Evolutionary conservation across 805 yeast species (phyloP).

Genomic region (Candida taoyuanica): DNA sequence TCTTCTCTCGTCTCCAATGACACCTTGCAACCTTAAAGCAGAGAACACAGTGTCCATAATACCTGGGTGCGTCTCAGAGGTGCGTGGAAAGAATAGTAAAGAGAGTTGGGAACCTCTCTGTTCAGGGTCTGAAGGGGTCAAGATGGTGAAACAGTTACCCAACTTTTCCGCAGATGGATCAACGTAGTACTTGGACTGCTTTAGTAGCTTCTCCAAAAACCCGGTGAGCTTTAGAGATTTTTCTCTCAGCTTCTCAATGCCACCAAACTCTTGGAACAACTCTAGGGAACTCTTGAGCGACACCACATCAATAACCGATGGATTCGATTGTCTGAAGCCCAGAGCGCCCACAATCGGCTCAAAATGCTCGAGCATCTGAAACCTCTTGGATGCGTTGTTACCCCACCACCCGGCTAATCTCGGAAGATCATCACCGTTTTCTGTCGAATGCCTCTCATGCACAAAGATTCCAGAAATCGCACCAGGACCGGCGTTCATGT

Average conservation of each 20-base stretch:
- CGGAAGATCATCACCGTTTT: constrained; percentile 39
- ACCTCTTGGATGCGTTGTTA: constrained; percentile 62
- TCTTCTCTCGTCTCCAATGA: constrained; percentile 82
- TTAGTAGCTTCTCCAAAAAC: constrained; percentile 47
- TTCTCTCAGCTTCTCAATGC: constrained; percentile 50
- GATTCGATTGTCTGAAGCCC: constrained; percentile 87
- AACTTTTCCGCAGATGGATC: constrained; percentile 3
- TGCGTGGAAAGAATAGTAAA: constrained; percentile 54
- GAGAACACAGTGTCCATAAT: constrained; percentile 59
- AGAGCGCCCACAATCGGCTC: constrained; percentile 83
- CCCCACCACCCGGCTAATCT: constrained; percentile 99
- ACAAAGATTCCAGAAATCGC: constrained; percentile 85
- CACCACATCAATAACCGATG: constrained; percentile 81
- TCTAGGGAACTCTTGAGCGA: constrained; percentile 64
- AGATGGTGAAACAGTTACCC: constrained; percentile 45
- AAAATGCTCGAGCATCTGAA: constrained; percentile 73
- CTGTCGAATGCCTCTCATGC: constrained; percentile 43
- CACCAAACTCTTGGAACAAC: constrained; percentile 52
- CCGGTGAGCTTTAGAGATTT: constrained; percentile 56
- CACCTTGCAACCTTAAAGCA: constrained; percentile 48
- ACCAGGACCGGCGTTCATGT: constrained; percentile 91
- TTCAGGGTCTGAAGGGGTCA: constrained; percentile 58
- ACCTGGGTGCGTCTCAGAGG: constrained; percentile 32
- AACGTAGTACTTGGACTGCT: constrained; percentile 41
- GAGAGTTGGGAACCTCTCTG: constrained; percentile 84